Percentiles rank a stretch among this genome's conserved stretches.
Evolutionary conservation across 2,329 filamentous ascomycete species (phyloP).

Genomic region (Paraphoma sp.): DNA sequence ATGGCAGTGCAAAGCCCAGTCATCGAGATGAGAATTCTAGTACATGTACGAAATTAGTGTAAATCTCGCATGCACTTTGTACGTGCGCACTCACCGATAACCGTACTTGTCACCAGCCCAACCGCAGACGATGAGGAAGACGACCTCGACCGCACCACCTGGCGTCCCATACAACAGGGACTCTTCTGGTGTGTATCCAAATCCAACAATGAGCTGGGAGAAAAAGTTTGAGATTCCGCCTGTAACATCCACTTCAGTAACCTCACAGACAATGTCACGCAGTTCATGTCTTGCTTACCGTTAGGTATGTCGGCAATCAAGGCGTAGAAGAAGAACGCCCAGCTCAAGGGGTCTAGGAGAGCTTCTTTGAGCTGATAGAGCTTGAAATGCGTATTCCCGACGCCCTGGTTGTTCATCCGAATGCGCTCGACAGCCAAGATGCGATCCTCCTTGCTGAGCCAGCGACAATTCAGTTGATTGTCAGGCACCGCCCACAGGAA

Average conservation of each 20-base stretch:
- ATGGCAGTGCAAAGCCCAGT: conserved; percentile 61
- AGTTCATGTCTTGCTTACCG: conserved; percentile 37
- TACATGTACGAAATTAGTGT: too few relatives aligned
- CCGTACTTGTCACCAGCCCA: conserved; percentile 63
- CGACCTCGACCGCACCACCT: conserved; percentile 69
- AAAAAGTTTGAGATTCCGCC: conserved; percentile 67
- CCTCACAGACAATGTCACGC: too few relatives aligned
- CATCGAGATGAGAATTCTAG: conserved; percentile 61
- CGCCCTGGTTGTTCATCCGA: conserved; percentile 76
- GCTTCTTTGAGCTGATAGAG: conserved; percentile 69
- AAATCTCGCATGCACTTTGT: too few relatives aligned
- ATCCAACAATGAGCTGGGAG: conserved; percentile 65
- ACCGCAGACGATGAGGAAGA: conserved; percentile 63
- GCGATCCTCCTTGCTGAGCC: conserved; percentile 71
- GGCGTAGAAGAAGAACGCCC: conserved; percentile 66
- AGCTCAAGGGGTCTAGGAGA: conserved; percentile 63
- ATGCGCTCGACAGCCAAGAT: conserved; percentile 74
- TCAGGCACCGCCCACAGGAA: conserved; percentile 61
- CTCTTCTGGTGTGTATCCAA: conserved; percentile 69
- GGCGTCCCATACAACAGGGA: conserved; percentile 71
- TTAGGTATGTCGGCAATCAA: conserved; percentile 65
- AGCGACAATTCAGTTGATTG: conserved; percentile 66
- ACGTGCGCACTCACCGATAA: conserved; percentile 45
- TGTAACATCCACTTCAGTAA: conserved; percentile 14
- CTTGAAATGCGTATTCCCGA: conserved; percentile 74